Percentiles rank a stretch among this genome's conserved stretches.
Evolutionary conservation across 164 flowering plant genomes (phyloP).

Genomic region (Aristolochia californica): DNA sequence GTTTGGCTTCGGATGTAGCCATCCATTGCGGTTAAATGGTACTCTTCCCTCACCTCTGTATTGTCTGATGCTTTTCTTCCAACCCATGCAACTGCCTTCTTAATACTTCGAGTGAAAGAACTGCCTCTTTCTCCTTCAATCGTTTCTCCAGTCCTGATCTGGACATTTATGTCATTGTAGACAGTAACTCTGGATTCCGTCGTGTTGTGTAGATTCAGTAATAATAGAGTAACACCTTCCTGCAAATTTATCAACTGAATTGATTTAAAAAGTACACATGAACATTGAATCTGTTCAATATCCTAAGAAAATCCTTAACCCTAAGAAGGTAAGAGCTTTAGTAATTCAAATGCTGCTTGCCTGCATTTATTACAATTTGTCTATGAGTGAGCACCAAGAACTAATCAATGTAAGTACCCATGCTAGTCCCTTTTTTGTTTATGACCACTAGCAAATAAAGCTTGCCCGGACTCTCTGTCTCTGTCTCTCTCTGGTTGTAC

Average conservation of each 20-base stretch:
- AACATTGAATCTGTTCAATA: no score
- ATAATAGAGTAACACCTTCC: slow-evolving; percentile 63
- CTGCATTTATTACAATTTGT: no score
- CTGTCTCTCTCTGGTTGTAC: no score
- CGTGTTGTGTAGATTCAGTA: slow-evolving; percentile 71
- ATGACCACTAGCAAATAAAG: no score
- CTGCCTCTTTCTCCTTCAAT: slow-evolving; percentile 6
- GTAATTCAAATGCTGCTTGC: no score
- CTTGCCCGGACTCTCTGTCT: no score
- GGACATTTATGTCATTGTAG: slow-evolving; percentile 19
- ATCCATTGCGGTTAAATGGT: slow-evolving; percentile 53
- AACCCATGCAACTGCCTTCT: slow-evolving; percentile 50
- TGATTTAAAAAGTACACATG: not conserved
- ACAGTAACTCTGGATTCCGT: slow-evolving; percentile 32
- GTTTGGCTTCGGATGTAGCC: slow-evolving; percentile 60
- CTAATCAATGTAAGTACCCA: no score
- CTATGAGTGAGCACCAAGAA: no score
- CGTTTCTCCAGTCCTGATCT: slow-evolving; percentile 6
- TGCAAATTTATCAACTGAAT: slow-evolving; percentile 20
- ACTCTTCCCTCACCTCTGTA: slow-evolving; percentile 20
- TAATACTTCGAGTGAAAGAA: slow-evolving; percentile 30
- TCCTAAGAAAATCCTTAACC: no score
- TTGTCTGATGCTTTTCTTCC: slow-evolving; percentile 41
- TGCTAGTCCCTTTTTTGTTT: no score
- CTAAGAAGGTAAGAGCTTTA: no score